Conservation (phyloP, 495 filamentous ascomycete genomes). For the Evansstolkia leycettana region DNA sequence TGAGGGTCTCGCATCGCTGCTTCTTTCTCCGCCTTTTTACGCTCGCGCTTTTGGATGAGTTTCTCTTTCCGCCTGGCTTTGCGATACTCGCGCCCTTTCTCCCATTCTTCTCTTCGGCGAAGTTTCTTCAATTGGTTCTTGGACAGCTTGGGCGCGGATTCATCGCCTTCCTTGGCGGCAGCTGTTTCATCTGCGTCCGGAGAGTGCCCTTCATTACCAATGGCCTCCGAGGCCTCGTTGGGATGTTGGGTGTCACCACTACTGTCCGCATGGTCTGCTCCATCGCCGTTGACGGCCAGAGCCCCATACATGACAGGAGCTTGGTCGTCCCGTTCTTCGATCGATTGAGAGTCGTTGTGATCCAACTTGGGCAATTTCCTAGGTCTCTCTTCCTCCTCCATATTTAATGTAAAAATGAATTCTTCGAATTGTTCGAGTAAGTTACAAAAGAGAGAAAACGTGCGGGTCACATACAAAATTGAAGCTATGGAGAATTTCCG, state of each 20-base stretch:
- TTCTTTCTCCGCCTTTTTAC: constrained; percentile 34
- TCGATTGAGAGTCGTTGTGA: constrained; percentile 10
- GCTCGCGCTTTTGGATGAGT: constrained; percentile 47
- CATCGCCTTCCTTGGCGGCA: constrained; percentile 4
- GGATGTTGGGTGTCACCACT: not conserved
- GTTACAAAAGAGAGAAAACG: no score
- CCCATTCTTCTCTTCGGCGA: constrained; percentile 51
- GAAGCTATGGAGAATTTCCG: no score
- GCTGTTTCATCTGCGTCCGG: constrained; percentile 6
- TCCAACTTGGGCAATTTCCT: constrained; percentile 38
- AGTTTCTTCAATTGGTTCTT: constrained; percentile 77
- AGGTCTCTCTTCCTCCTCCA: constrained; percentile 43
- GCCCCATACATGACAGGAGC: constrained; percentile 25
- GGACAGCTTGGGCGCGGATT: constrained; percentile 37
- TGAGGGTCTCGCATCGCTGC: not conserved
- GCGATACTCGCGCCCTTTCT: constrained; percentile 53
- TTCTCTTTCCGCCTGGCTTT: constrained; percentile 64
- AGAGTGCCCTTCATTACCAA: constrained; percentile 2
- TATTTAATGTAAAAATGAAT: no score
- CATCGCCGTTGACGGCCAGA: constrained; percentile 7
- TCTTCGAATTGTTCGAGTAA: no score
- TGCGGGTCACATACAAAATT: no score
- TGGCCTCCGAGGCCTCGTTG: not conserved
- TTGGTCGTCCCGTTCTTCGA: constrained; percentile 4
- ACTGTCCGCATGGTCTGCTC: not conserved